A percentile compares a stretch with the other conserved stretches of the same genome.
These are phyloP conservation scores for Akanthomyces dipterigenus DNA, from an alignment of 2,329 filamentous ascomycete genomes.

Conservation along the genomic window DNA sequence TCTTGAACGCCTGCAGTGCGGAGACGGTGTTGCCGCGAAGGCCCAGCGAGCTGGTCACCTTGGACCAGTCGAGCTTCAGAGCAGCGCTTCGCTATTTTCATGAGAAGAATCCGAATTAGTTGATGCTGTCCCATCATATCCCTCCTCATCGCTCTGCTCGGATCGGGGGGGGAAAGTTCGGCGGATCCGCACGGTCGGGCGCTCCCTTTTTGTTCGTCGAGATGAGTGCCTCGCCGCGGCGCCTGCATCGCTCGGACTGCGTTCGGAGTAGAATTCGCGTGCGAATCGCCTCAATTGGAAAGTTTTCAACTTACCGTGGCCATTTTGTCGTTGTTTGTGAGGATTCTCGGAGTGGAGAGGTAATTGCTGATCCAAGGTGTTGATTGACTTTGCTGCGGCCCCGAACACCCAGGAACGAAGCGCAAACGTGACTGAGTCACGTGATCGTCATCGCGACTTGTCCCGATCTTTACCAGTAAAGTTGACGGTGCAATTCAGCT, in stretches of 20 bases:
- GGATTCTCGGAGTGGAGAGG: slow-evolving; percentile 42
- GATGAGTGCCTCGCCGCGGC: background rate
- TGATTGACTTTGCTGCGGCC: slow-evolving; percentile 38
- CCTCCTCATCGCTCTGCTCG: background rate
- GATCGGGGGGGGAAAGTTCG: slow-evolving; percentile 12
- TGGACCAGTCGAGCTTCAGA: slow-evolving; percentile 98
- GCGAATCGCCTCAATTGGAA: slow-evolving; percentile 21
- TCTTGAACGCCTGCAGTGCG: slow-evolving; percentile 95
- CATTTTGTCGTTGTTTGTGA: slow-evolving; percentile 52
- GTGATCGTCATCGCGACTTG: slow-evolving; percentile 11
- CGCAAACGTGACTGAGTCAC: slow-evolving; percentile 10
- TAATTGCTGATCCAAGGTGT: slow-evolving; percentile 38
- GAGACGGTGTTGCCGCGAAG: slow-evolving; percentile 90
- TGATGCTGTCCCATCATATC: background rate
- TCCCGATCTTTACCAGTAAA: background rate
- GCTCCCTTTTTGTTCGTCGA: slow-evolving; percentile 1
- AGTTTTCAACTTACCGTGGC: slow-evolving; percentile 54
- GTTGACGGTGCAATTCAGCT: background rate
- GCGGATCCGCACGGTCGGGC: slow-evolving; percentile 12
- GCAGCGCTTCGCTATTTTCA: slow-evolving; percentile 81
- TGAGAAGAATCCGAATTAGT: background rate
- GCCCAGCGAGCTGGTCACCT: slow-evolving; percentile 88
- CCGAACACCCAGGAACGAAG: slow-evolving; percentile 20
- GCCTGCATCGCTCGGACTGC: background rate
- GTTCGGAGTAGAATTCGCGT: slow-evolving; percentile 1